Conservation (phyloP, 2,329 filamentous ascomycete genomes). For the Conoideocrella luteorostrata region DNA sequence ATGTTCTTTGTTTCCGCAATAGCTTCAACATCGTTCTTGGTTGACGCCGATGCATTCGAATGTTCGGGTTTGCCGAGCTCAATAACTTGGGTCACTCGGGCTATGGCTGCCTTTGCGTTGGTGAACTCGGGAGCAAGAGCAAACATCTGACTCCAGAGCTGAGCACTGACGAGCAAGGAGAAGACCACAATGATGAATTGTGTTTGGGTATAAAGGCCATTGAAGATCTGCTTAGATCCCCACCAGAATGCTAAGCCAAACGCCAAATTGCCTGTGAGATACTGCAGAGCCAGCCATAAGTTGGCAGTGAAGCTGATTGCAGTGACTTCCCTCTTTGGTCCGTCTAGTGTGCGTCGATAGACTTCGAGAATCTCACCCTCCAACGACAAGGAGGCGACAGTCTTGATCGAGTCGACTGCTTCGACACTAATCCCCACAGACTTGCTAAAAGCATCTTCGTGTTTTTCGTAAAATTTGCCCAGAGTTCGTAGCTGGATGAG, state of each 20-base stretch:
- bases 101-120: slow-evolving; percentile 4
- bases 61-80: too few species aligned
- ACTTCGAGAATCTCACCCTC: slow-evolving; percentile 45
- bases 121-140: slow-evolving; percentile 52
- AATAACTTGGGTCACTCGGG: too few species aligned
- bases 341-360: slow-evolving; percentile 45
- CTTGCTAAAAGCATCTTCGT: slow-evolving; percentile 57
- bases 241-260: slow-evolving; percentile 78
- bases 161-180: slow-evolving; percentile 55
- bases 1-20: slow-evolving; percentile 17
- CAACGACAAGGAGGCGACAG: slow-evolving; percentile 48
- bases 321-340: slow-evolving; percentile 46
- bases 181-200: slow-evolving; percentile 67
- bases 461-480: slow-evolving; percentile 54
- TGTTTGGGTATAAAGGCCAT: slow-evolving; percentile 55
- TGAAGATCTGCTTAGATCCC: slow-evolving; percentile 64
- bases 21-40: too few species aligned
- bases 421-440: slow-evolving; percentile 61
- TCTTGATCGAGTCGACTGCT: slow-evolving; percentile 59
- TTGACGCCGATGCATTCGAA: too few species aligned
- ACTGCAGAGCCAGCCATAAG: slow-evolving; percentile 54
- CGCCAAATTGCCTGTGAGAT: slow-evolving; percentile 58
- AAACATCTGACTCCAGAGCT: slow-evolving; percentile 59
- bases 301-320: slow-evolving; percentile 46
- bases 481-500: slow-evolving; percentile 62